phyloP scores from a whole-genome alignment of 495 filamentous ascomycete genomes.

The Penicillium tannophilum region DNA sequence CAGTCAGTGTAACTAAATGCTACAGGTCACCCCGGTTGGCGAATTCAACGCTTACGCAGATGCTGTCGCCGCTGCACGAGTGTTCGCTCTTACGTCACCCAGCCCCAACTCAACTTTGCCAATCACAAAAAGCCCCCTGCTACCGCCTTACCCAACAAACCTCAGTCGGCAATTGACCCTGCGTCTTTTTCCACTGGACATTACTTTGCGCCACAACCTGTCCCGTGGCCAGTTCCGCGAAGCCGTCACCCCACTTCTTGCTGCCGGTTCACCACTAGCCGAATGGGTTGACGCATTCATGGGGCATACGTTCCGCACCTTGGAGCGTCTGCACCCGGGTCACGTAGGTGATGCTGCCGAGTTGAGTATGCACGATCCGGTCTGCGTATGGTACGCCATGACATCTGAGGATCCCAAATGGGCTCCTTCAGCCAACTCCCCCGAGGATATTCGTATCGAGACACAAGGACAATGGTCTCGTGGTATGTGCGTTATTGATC shows the following conservation, averaged over 20 bases:
- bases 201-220: constrained; percentile 76
- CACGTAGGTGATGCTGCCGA: constrained; percentile 55
- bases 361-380: constrained; percentile 83
- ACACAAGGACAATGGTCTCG: constrained; percentile 90
- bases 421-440: constrained; percentile 43
- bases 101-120: constrained; percentile 72
- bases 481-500: constrained; percentile 86
- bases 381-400: constrained; percentile 85
- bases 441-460: constrained; percentile 82
- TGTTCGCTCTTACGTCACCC: constrained; percentile 87
- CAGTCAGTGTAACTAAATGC: not conserved
- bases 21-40: constrained; percentile 65
- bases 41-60: constrained; percentile 89
- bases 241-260: constrained; percentile 50
- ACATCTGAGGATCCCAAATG: constrained; percentile 48
- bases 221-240: constrained; percentile 59
- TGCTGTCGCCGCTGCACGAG: constrained; percentile 78
- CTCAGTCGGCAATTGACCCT: constrained; percentile 70
- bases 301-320: constrained; percentile 71
- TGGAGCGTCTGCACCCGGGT: constrained; percentile 60
- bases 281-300: constrained; percentile 82
- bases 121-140: constrained; percentile 40
- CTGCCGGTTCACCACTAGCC: constrained; percentile 72
- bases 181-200: constrained; percentile 83
- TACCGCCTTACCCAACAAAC: constrained; percentile 67